Conservation (phyloP, 2,329 filamentous ascomycete species). For the Tolypocladium nubicola region DNA sequence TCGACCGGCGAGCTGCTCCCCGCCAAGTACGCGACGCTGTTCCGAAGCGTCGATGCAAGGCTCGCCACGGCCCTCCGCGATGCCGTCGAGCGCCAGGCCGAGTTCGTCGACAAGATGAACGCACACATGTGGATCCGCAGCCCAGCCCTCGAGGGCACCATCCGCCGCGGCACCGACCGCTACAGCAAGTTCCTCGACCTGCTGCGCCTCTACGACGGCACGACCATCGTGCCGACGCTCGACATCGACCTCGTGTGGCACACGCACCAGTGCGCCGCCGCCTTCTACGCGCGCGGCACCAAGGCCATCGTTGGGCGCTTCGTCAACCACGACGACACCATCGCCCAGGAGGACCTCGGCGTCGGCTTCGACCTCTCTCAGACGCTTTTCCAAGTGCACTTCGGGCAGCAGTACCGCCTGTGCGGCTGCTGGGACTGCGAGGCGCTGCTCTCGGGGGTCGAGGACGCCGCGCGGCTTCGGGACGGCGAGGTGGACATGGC, state of each 20-base stretch:
- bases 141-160: slow-evolving; percentile 20
- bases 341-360: slow-evolving; percentile 14
- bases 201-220: slow-evolving; percentile 14
- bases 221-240: slow-evolving; percentile 26
- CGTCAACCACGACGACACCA: slow-evolving; percentile 28
- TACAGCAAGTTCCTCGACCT: slow-evolving; percentile 28
- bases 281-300: slow-evolving; percentile 13
- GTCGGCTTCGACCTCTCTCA: slow-evolving; percentile 18
- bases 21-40: not conserved
- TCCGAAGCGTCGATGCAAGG: not conserved
- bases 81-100: slow-evolving; percentile 24
- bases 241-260: slow-evolving; percentile 34
- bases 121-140: slow-evolving; percentile 26
- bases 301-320: slow-evolving; percentile 11
- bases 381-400: slow-evolving; percentile 16
- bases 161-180: slow-evolving; percentile 21
- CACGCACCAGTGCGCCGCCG: slow-evolving; percentile 27
- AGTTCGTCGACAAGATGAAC: slow-evolving; percentile 31
- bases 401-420: slow-evolving; percentile 22
- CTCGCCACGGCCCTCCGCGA: slow-evolving; percentile 11
- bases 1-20: not conserved
- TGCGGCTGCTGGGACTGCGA: slow-evolving; percentile 29
- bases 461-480: not conserved
- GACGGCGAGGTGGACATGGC: slow-evolving; percentile 4
- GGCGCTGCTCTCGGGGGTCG: slow-evolving; percentile 15